A percentile compares a stretch with the other conserved stretches of the same genome.
These are phyloP conservation scores for Daedaleopsis sinensis DNA, from an alignment of 768 basidiomycete species.

Conservation along the genomic window DNA sequence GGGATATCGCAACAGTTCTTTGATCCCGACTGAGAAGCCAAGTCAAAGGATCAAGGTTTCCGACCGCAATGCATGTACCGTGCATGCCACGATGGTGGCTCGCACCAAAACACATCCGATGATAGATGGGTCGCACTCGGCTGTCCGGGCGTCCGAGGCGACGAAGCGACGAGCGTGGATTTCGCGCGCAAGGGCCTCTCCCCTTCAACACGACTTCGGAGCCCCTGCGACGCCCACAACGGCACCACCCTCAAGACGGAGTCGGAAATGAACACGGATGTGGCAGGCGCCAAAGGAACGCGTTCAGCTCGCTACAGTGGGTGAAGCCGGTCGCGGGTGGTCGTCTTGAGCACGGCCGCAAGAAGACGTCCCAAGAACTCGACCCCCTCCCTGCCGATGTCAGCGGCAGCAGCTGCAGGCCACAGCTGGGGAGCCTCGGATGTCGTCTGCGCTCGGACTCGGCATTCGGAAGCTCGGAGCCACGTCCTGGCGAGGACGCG, in stretches of 20 bases:
- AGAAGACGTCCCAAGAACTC: background rate
- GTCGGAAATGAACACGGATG: background rate
- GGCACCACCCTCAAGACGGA: background rate
- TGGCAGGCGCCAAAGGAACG: background rate
- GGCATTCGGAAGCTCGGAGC: background rate
- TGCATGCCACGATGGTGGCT: no score
- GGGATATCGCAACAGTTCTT: no score
- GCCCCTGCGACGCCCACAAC: background rate
- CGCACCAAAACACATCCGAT: no score
- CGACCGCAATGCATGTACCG: no score
- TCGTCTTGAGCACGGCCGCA: background rate
- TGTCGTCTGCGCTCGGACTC: background rate
- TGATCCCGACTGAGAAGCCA: no score
- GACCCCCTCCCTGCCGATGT: background rate
- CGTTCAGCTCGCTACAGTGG: background rate
- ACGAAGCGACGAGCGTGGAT: no score
- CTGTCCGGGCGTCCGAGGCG: no score
- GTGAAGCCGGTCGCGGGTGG: background rate
- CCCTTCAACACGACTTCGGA: background rate
- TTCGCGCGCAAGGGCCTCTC: background rate
- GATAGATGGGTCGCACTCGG: no score
- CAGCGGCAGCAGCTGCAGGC: background rate
- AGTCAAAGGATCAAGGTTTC: no score
- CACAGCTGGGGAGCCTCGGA: background rate
- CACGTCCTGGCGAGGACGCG: background rate